Evolutionary conservation across 306 rosid species (phyloP).

Genomic region (Elaeagnus macrophylla): DNA sequence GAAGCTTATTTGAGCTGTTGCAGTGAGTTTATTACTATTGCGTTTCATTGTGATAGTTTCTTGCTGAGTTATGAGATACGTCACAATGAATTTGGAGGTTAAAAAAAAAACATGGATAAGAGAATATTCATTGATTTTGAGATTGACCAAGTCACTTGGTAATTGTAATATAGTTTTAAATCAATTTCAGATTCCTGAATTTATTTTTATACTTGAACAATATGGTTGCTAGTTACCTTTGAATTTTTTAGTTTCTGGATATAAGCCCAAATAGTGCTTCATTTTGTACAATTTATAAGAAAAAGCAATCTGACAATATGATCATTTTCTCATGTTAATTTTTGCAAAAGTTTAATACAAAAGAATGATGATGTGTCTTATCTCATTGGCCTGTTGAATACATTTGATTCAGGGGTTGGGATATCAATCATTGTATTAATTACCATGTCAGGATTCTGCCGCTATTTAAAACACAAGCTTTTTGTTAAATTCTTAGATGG

Average conservation of each 20-base stretch:
- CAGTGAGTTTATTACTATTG: neutral
- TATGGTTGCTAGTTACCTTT: neutral
- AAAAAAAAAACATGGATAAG: too few species aligned
- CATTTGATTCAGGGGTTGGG: too few species aligned
- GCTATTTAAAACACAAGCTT: neutral
- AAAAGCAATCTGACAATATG: too few species aligned
- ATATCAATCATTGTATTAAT: neutral
- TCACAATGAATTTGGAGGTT: neutral
- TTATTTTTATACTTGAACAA: neutral
- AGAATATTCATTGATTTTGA: neutral
- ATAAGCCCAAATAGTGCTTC: too few species aligned
- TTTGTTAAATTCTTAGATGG: neutral
- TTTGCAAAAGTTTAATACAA: too few species aligned
- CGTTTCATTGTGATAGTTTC: neutral
- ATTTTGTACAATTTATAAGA: too few species aligned
- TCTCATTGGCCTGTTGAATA: neutral
- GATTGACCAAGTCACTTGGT: neutral
- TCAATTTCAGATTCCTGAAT: neutral
- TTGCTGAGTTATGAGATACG: neutral
- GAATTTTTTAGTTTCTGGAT: too few species aligned
- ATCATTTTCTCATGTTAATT: too few species aligned
- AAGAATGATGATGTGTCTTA: too few species aligned
- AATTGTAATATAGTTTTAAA: neutral
- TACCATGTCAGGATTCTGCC: neutral
- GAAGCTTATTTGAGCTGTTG: constrained; percentile 1